A percentile compares a stretch with the other conserved stretches of the same genome.
Conservation (phyloP, 2,329 filamentous ascomycete species). For the Stachybotrys chartarum region DNA sequence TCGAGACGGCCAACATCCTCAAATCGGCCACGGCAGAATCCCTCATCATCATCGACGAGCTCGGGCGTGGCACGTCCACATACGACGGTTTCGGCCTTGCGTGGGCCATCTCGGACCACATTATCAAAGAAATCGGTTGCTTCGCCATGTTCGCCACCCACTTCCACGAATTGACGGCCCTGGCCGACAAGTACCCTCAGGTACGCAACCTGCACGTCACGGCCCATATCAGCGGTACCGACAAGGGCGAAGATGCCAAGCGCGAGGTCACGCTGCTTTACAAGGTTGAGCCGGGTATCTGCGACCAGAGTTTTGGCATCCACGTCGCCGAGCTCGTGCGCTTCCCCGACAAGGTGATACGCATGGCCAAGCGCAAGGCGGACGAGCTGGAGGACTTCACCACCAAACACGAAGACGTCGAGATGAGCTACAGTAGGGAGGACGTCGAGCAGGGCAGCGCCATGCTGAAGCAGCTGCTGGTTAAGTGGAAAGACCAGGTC, state of each 20-base stretch:
- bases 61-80: slow-evolving; percentile 92
- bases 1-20: slow-evolving; percentile 96
- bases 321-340: slow-evolving; percentile 95
- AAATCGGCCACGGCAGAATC: slow-evolving; percentile 94
- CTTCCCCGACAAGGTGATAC: slow-evolving; percentile 94
- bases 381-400: slow-evolving; percentile 97
- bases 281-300: slow-evolving; percentile 92
- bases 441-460: slow-evolving; percentile 86
- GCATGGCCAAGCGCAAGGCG: slow-evolving; percentile 98
- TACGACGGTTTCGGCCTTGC: slow-evolving; percentile 99
- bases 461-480: slow-evolving; percentile 74
- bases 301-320: slow-evolving; percentile 96
- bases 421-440: slow-evolving; percentile 63
- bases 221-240: slow-evolving; percentile 68
- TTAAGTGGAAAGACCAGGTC: slow-evolving; percentile 78
- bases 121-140: slow-evolving; percentile 88
- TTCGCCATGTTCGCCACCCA: slow-evolving; percentile 96
- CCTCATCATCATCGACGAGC: slow-evolving; percentile 96
- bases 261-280: slow-evolving; percentile 92
- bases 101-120: slow-evolving; percentile 98
- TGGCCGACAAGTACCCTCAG: slow-evolving; percentile 78
- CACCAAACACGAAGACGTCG: slow-evolving; percentile 60
- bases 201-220: slow-evolving; percentile 94
- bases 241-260: slow-evolving; percentile 39
- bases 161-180: slow-evolving; percentile 92